Evolutionary conservation across 495 filamentous ascomycete genomes (phyloP), one percentile per base, ranked within the genome.

Genomic region (Pseudomonodictys pantanalensis): DNA sequence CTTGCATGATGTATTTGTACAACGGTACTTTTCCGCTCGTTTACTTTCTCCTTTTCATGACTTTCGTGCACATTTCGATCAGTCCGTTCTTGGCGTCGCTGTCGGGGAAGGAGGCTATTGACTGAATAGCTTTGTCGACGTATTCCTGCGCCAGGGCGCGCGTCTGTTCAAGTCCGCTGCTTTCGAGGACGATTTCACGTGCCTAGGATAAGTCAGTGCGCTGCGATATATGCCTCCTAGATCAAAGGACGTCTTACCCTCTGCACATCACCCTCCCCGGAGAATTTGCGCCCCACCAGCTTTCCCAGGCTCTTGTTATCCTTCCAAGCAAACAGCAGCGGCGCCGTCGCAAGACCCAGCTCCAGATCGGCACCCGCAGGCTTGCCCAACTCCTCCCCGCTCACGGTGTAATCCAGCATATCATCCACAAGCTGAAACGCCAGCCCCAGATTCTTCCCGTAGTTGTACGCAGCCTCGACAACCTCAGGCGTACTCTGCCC

Each of bases 391-490:
- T 96, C 90, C 26, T 83, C 80, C 35, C 81, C 89, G 24, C 79
- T 89, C 43, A 91, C 81, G 0, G 93, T 97, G 70, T 97, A 98
- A 75, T 98, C 93, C 65, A 98, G 79, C 88, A 98, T 89, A 70
- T 98, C 93, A 65, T 98, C 93, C 10, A 98, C 92, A n/a, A 98
- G 77, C 77, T 98, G 93, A 76, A 98, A 98, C 1, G 93, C 93
- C 51, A 98, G 71, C 0, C 93, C 93, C 48, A 98, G 74, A 64
- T 97, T 96, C 73, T 85, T 89, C 29, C 93, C 93, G 70, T 96
- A 98, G 15, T 78, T 62, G 68, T 98, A 98, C 0, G 95, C 89
- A 1, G 93, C 86, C 62, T 97, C 90, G 1, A 96, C 88, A 15
- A 92, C 88, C 64, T 86, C 83, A 1, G 83, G 80, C 15, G 90